Evolutionary conservation across 768 basidiomycete genomes (phyloP), one percentile per base, ranked within the genome.

Genomic region (Trametes coccinea): DNA sequence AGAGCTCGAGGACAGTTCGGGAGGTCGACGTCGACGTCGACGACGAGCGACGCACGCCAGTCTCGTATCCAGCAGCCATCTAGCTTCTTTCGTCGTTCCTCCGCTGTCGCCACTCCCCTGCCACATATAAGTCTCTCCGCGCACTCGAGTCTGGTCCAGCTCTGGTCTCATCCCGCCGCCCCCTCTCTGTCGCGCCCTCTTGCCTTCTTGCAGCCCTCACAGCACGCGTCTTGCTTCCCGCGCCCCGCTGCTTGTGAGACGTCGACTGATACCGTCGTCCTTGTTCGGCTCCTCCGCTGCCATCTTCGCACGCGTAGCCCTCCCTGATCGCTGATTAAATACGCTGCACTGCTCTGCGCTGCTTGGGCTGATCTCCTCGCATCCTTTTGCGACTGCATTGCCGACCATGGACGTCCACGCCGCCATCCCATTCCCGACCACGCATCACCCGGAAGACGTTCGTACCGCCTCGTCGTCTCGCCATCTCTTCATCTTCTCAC

Each of bases 371-470:
- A 37, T 37, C 34, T 37, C 37, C 40, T 53, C 16, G 14, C 31
- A 47, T 45, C 41, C 33, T 50, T 37, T 31, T 44, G 57, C 59
- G 40, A 40, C 55, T 45, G 22, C 53, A 22, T 31, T 48, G 27
- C 50, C 34, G 45, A 46, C 53, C 51, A 57, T 66, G 63, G 61
- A 59, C 27, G 47, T 43, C 27, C 62, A 61, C 58, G 50, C 62
- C 30, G 54, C 34, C 34, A 37, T 66, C 27, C 66, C 66, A 17
- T 69, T 66, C 60, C 68, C 66, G 41, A 65, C 62, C 51, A 54
- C 60, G 6, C 62, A 67, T 54, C 63, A 66, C 43, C 44, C 50
- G 29, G 63, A 64, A 60, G 60, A 61, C 34, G 64, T 59, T 11
- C 53, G 60, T 61, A 60, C 64, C 31, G 60, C 60, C 54, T 54